Percentiles rank a stretch among this genome's conserved stretches.
Evolutionary conservation across 2,329 filamentous ascomycete genomes (phyloP).

Genomic region (Calonectria naviculata): DNA sequence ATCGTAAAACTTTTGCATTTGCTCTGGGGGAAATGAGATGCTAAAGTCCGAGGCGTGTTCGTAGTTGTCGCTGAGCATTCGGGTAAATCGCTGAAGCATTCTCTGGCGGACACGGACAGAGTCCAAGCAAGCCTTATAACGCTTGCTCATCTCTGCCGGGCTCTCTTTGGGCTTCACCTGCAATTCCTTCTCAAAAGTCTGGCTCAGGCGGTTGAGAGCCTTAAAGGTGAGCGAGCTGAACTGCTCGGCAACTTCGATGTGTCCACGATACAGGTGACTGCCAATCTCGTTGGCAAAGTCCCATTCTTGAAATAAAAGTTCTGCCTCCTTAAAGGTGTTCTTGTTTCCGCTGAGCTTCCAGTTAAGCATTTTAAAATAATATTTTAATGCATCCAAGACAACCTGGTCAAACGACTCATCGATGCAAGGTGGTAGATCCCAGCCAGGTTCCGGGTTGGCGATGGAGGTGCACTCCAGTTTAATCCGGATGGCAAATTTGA

Average conservation of each 20-base stretch:
- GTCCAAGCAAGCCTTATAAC: slow-evolving; percentile 95
- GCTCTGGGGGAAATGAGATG: slow-evolving; percentile 76
- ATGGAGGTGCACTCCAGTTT: slow-evolving; percentile 90
- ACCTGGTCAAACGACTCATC: slow-evolving; percentile 96
- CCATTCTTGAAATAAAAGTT: slow-evolving; percentile 98
- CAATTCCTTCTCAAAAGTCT: slow-evolving; percentile 92
- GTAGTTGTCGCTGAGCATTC: slow-evolving; percentile 91
- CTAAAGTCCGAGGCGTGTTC: slow-evolving; percentile 98
- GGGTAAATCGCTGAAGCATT: slow-evolving; percentile 95
- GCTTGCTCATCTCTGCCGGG: slow-evolving; percentile 90
- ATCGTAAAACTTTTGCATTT: slow-evolving; percentile 82
- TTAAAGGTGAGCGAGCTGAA: slow-evolving; percentile 96
- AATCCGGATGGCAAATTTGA: slow-evolving; percentile 91
- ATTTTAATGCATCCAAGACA: slow-evolving; percentile 91
- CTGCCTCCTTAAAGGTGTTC: slow-evolving; percentile 98
- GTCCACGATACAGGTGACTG: slow-evolving; percentile 88
- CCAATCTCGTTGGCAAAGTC: slow-evolving; percentile 96
- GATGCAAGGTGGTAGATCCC: slow-evolving; percentile 95
- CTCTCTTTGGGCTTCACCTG: slow-evolving; percentile 87
- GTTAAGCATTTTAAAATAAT: slow-evolving; percentile 98
- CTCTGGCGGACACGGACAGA: slow-evolving; percentile 95
- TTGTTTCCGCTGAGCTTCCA: slow-evolving; percentile 98
- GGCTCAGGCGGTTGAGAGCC: slow-evolving; percentile 86
- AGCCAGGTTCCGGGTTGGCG: slow-evolving; percentile 87
- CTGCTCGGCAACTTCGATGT: slow-evolving; percentile 97